A percentile compares a stretch with the other conserved stretches of the same genome.
Evolutionary conservation across 2,329 filamentous ascomycete species (phyloP).

Genomic region (Colletotrichum sp.): DNA sequence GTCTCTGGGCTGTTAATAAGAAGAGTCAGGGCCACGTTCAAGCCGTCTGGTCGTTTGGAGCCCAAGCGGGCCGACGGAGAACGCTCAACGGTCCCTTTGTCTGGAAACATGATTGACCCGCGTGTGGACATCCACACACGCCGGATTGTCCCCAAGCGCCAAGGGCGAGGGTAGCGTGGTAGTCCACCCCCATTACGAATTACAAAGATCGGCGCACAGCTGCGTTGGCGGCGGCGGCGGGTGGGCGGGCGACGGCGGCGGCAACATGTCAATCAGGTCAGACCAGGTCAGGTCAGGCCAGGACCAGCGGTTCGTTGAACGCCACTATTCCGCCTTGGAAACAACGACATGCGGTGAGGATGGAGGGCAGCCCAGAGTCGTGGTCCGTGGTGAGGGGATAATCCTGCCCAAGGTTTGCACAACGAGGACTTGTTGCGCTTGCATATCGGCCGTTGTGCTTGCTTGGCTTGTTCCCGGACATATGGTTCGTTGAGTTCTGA

Average conservation of each 20-base stretch:
- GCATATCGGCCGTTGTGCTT: neutral
- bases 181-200: neutral
- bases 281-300: neutral
- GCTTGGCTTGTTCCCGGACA: slow-evolving; percentile 2
- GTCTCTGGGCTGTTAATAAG: slow-evolving; percentile 19
- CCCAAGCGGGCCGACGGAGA: slow-evolving; percentile 16
- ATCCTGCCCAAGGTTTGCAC: neutral
- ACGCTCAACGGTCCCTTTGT: slow-evolving; percentile 16
- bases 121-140: neutral
- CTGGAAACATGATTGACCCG: slow-evolving; percentile 11
- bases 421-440: neutral
- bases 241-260: neutral
- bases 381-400: neutral
- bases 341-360: neutral
- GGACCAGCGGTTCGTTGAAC: neutral
- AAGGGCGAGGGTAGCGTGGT: neutral
- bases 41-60: slow-evolving; percentile 10
- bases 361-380: neutral
- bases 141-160: slow-evolving; percentile 14
- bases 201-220: neutral
- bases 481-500: slow-evolving; percentile 7
- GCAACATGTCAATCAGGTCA: slow-evolving; percentile 12
- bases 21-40: slow-evolving; percentile 9
- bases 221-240: neutral
- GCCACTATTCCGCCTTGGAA: neutral